Base-by-base conservation (phyloP, 257 asterid genomes). In the Solanum sejunctum region DNA sequence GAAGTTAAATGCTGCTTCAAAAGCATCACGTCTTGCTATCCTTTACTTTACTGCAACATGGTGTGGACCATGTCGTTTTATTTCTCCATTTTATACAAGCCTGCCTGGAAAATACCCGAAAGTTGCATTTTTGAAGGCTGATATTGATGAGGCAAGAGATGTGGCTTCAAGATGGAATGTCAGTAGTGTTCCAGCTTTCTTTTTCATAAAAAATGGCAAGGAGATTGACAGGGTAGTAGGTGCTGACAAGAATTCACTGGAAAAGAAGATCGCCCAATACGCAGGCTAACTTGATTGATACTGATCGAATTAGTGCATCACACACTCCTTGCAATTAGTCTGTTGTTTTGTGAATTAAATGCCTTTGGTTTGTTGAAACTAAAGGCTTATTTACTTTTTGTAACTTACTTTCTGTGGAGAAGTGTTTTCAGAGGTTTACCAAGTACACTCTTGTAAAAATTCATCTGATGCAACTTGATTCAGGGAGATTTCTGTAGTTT, bases 1-100 rank as follows among this genome's bases (percentile, higher is more conserved):
- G 3, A 93, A 86, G 87, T 73, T 93, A 85, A 85, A 67, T 32
- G 96, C 94, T 51, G 94, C 98, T 55, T 54, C 89, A 9, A 88
- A 73, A 83, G 57, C 88, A 55, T 90, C 94, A 0, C 91, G 91
- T 45, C 92, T 96, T 20, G 88, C 94, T 41, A 45, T 96, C 16
- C 86, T 96, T 61, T 96, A 94, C 85, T 95, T 94, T 91, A 95
- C 95, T 0, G 97, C 98, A 26, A 87, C 92, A 6, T 94, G 97
- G 98, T 93, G 99, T 55, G 97, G 98, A 39, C 98, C 99, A 21
- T 95, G 97, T 82, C 96, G 95, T 56, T 51, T 84, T 63, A 83
- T 94, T 23, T 77, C 93, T 75, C 99, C 98, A 13, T 86, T 87
- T 61, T 92, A 84, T 90, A 43, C 93, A 12, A 89, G 87, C 86